Conservation (phyloP, 331 rosid species). For the Saraca asoca region DNA sequence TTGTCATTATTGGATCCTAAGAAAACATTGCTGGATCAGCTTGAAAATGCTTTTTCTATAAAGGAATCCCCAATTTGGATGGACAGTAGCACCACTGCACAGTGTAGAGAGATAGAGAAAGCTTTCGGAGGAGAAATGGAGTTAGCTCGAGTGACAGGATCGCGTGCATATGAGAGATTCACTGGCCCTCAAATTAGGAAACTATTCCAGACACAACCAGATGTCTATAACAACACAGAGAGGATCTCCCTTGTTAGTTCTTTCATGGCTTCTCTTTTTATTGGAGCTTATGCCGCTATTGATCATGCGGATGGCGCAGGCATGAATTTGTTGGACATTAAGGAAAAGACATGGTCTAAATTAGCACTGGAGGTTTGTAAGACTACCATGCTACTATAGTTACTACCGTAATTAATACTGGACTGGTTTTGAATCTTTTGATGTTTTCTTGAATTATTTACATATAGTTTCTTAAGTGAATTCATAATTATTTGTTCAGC, state of each 20-base stretch:
- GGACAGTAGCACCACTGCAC: slow-evolving; percentile 86
- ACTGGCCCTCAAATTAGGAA: slow-evolving; percentile 95
- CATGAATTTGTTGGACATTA: slow-evolving; percentile 93
- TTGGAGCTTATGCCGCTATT: slow-evolving; percentile 77
- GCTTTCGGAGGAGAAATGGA: slow-evolving; percentile 88
- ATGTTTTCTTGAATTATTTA: too few relatives aligned
- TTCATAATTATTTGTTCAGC: slow-evolving; percentile 1
- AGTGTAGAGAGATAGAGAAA: slow-evolving; percentile 76
- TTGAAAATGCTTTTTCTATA: slow-evolving; percentile 59
- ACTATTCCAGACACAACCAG: slow-evolving; percentile 61
- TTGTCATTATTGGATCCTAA: slow-evolving; percentile 68
- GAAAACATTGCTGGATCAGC: slow-evolving; percentile 63
- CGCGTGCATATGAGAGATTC: slow-evolving; percentile 77
- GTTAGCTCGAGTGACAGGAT: slow-evolving; percentile 75
- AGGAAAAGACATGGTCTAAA: slow-evolving; percentile 69
- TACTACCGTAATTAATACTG: too few relatives aligned
- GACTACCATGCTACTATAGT: too few relatives aligned
- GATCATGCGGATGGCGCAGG: slow-evolving; percentile 92
- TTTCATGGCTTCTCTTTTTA: slow-evolving; percentile 79
- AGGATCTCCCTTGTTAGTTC: slow-evolving; percentile 98
- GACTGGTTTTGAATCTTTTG: too few relatives aligned
- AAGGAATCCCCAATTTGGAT: slow-evolving; percentile 91
- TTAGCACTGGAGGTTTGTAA: slow-evolving; percentile 66
- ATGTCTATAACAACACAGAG: slow-evolving; percentile 65
- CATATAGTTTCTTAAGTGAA: too few relatives aligned